A percentile compares a stretch with the other conserved stretches of the same genome.
Evolutionary conservation across 164 flowering plant species (phyloP).

Genomic region (Annona cherimola): DNA sequence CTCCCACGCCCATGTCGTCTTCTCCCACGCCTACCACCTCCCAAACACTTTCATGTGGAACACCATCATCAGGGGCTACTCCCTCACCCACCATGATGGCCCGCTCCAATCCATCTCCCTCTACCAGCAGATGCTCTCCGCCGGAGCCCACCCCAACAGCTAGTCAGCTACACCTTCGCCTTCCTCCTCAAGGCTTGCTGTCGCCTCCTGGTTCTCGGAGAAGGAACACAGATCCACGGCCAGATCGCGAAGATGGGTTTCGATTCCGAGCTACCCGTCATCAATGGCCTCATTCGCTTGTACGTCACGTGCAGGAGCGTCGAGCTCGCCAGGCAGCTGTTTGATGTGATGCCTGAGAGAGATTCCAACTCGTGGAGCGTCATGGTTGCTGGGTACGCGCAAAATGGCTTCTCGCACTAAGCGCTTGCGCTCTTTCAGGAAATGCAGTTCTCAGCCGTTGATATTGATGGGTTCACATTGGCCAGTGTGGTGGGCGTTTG

Average conservation of each 20-base stretch:
- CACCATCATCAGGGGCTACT: constrained; percentile 25
- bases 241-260: constrained; percentile 16
- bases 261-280: constrained; percentile 10
- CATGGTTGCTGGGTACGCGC: constrained; percentile 22
- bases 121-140: constrained; percentile 11
- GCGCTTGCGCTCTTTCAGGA: constrained; percentile 19
- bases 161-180: constrained; percentile 16
- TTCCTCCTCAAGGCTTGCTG: constrained; percentile 22
- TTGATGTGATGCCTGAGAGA: constrained; percentile 20
- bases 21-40: constrained; percentile 8
- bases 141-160: constrained; percentile 6
- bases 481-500: constrained; percentile 18
- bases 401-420: constrained; percentile 7
- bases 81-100: constrained; percentile 1
- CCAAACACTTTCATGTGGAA: constrained; percentile 25
- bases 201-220: constrained; percentile 8
- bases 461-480: constrained; percentile 16
- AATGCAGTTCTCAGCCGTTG: constrained; percentile 16
- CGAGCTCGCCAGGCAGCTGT: constrained; percentile 9
- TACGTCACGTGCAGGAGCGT: constrained; percentile 7
- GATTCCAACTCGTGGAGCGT: constrained; percentile 20
- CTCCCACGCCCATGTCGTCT: constrained; percentile 18
- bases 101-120: constrained; percentile 9
- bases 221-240: constrained; percentile 12
- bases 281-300: constrained; percentile 13